These are phyloP conservation scores for Corylus heterophylla DNA, from an alignment of 306 rosid genomes.

Conservation along the genomic window DNA sequence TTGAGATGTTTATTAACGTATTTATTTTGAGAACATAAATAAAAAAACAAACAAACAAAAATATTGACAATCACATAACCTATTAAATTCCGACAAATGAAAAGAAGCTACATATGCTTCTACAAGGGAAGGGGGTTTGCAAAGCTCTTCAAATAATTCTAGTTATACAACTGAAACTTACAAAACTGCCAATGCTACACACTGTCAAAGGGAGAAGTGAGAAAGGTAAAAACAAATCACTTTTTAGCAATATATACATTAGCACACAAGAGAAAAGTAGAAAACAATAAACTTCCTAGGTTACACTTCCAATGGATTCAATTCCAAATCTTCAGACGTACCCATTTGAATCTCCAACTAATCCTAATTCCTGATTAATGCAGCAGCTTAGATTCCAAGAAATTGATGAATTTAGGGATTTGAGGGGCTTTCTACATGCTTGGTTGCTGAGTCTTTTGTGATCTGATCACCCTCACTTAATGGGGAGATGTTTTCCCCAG, in stretches of 20 bases:
- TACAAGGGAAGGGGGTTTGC: neutral
- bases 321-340: slow-evolving; percentile 23
- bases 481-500: slow-evolving; percentile 40
- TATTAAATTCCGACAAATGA: too few relatives aligned
- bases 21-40: too few relatives aligned
- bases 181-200: slow-evolving; percentile 31
- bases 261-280: slow-evolving; percentile 12
- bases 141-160: neutral
- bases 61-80: too few relatives aligned
- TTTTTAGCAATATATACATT: slow-evolving; percentile 47
- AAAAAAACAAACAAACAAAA: too few relatives aligned
- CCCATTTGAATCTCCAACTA: slow-evolving; percentile 22
- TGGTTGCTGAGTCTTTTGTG: slow-evolving; percentile 56
- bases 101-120: too few relatives aligned
- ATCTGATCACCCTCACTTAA: slow-evolving; percentile 38
- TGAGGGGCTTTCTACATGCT: slow-evolving; percentile 83
- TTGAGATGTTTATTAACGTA: too few relatives aligned
- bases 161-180: slow-evolving; percentile 5
- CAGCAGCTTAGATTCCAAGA: slow-evolving; percentile 16
- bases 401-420: slow-evolving; percentile 42
- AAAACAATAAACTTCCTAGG: slow-evolving; percentile 25
- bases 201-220: slow-evolving; percentile 23
- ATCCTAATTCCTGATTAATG: slow-evolving; percentile 2
- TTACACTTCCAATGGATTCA: slow-evolving; percentile 23
- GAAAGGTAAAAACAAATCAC: slow-evolving; percentile 9